A percentile compares a stretch with the other conserved stretches of the same genome.
Evolutionary conservation across 345 rosid genomes (phyloP).

Genomic region (Arabidopsis thaliana): DNA sequence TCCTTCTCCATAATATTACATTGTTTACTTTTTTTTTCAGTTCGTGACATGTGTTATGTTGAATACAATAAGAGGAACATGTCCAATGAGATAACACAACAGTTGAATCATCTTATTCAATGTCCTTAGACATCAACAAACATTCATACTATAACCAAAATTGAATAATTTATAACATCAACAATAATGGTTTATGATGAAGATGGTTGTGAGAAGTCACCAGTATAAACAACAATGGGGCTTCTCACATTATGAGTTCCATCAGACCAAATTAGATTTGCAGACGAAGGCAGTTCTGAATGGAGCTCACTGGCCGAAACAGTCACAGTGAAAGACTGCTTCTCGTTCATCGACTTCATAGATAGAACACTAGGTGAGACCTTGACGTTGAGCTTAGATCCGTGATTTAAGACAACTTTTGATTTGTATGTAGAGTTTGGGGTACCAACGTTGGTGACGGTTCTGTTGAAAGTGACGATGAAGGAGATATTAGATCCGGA

Average conservation of each 20-base stretch:
- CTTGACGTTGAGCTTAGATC: constrained; percentile 32
- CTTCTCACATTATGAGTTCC: constrained; percentile 46
- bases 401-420: background rate
- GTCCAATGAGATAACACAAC: background rate
- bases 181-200: background rate
- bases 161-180: background rate
- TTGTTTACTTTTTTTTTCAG: background rate
- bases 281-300: constrained; percentile 27
- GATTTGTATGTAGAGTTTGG: constrained; percentile 53
- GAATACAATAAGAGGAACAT: background rate
- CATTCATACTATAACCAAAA: background rate
- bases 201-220: constrained; percentile 1
- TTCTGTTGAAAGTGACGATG: constrained; percentile 43
- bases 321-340: constrained; percentile 50
- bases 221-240: constrained; percentile 42
- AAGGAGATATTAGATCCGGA: constrained; percentile 18
- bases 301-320: constrained; percentile 35
- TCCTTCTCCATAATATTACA: background rate
- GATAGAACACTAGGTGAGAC: constrained; percentile 49
- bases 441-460: constrained; percentile 59
- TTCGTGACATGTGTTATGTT: background rate
- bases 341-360: constrained; percentile 47
- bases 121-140: background rate
- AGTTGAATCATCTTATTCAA: background rate
- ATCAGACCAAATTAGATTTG: constrained; percentile 47